phyloP scores from a whole-genome alignment of 495 filamentous ascomycete species.

The Lophiostoma macrostomum region DNA sequence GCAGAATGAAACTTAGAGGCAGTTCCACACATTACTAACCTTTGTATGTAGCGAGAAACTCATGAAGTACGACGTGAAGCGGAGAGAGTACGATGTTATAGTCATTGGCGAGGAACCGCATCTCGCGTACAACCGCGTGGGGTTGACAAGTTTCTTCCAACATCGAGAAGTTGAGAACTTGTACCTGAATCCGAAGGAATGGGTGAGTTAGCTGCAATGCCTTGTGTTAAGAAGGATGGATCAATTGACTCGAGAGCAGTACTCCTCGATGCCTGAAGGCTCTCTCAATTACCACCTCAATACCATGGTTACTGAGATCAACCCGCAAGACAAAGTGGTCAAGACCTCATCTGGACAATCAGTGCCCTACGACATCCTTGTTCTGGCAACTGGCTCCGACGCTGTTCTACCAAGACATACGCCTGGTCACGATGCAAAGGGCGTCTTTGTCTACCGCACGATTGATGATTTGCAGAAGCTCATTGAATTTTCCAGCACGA shows the following conservation, averaged over 20 bases:
- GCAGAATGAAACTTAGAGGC: neutral
- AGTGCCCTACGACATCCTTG: conserved; percentile 81
- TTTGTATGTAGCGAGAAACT: conserved; percentile 72
- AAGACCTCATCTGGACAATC: conserved; percentile 66
- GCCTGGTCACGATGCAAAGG: conserved; percentile 78
- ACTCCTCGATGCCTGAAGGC: conserved; percentile 57
- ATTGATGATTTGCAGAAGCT: conserved; percentile 80
- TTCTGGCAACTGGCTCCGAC: conserved; percentile 90
- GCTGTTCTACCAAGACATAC: conserved; percentile 77
- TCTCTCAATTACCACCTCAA: conserved; percentile 80
- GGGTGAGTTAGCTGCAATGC: conserved; percentile 55
- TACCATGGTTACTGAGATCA: conserved; percentile 71
- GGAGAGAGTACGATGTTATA: conserved; percentile 76
- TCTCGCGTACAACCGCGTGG: conserved; percentile 92
- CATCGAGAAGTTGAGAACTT: conserved; percentile 87
- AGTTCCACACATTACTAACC: neutral
- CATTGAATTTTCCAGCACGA: conserved; percentile 65
- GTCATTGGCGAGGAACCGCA: conserved; percentile 93
- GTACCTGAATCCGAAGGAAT: conserved; percentile 85
- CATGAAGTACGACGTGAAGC: conserved; percentile 76
- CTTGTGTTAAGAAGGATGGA: neutral
- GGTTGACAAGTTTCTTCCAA: conserved; percentile 90
- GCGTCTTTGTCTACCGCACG: conserved; percentile 93
- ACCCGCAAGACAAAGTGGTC: conserved; percentile 62
- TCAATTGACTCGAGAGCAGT: conserved; percentile 40